Conservation (phyloP, 2,329 filamentous ascomycete species). For the Aureobasidium musti region DNA sequence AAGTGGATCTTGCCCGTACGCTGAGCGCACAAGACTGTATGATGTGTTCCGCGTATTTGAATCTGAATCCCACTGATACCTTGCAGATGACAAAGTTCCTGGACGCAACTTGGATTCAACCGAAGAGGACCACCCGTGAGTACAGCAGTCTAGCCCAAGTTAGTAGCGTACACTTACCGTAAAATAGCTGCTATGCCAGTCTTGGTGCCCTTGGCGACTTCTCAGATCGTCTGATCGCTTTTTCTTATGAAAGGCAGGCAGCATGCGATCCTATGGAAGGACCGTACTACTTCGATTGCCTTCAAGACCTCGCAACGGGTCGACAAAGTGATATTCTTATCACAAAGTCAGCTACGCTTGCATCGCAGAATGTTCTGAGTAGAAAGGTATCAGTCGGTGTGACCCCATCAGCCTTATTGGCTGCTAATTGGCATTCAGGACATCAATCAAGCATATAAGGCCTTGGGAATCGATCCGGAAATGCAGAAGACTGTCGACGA, state of each 20-base stretch:
- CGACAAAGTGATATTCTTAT: constrained; percentile 60
- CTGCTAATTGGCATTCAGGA: constrained; percentile 42
- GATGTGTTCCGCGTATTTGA: constrained; percentile 31
- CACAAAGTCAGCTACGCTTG: constrained; percentile 59
- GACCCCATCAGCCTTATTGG: not conserved
- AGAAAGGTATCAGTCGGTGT: constrained; percentile 37
- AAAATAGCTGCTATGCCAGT: constrained; percentile 58
- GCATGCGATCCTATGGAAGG: constrained; percentile 56
- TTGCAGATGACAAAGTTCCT: constrained; percentile 22
- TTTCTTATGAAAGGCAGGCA: constrained; percentile 63
- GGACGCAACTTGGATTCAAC: constrained; percentile 33
- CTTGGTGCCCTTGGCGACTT: constrained; percentile 65
- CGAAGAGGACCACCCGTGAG: constrained; percentile 42
- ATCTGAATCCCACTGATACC: not conserved
- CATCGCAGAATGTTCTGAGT: constrained; percentile 60
- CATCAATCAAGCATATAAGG: constrained; percentile 59
- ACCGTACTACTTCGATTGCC: constrained; percentile 65
- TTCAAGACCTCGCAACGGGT: constrained; percentile 60
- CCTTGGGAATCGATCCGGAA: constrained; percentile 56
- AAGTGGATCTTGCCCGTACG: constrained; percentile 40
- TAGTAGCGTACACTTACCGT: constrained; percentile 10
- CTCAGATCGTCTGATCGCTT: constrained; percentile 61
- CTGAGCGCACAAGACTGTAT: constrained; percentile 41
- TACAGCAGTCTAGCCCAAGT: not conserved
- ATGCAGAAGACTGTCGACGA: constrained; percentile 54